phyloP scores from a whole-genome alignment of 2,329 filamentous ascomycete genomes.

The Penicillium sp. region DNA sequence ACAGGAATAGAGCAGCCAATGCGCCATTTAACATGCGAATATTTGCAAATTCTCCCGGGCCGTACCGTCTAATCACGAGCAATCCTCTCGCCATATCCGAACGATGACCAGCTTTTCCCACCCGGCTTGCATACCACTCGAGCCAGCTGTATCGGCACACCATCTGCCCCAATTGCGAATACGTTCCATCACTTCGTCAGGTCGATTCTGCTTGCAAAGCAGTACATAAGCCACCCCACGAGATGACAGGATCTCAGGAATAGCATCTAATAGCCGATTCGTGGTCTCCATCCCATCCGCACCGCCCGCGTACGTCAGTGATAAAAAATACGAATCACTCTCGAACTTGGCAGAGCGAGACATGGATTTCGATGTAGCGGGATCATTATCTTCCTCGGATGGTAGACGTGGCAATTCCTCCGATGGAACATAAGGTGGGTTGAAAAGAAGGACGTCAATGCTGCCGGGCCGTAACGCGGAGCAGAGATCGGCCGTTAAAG shows the following conservation, averaged over 20 bases:
- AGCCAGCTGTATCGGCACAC: conserved; percentile 70
- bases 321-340: conserved; percentile 74
- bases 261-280: conserved; percentile 64
- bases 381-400: conserved; percentile 16
- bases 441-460: conserved; percentile 88
- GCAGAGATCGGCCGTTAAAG: conserved; percentile 65
- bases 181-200: conserved; percentile 62
- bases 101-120: conserved; percentile 93
- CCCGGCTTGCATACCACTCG: conserved; percentile 79
- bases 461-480: conserved; percentile 53
- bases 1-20: not conserved
- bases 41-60: not conserved
- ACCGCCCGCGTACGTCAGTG: conserved; percentile 84
- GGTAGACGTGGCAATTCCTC: conserved; percentile 60
- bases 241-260: conserved; percentile 59
- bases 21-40: not conserved
- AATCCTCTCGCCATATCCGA: conserved; percentile 64
- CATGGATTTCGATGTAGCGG: conserved; percentile 25
- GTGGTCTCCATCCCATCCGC: conserved; percentile 91
- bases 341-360: conserved; percentile 54
- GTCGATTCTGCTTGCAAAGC: conserved; percentile 85
- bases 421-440: conserved; percentile 94
- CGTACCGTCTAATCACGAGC: not conserved
- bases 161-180: conserved; percentile 60
- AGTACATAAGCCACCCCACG: conserved; percentile 83